Conservation (phyloP, 257 asterid genomes). For the Haberlea rhodopensis region DNA sequence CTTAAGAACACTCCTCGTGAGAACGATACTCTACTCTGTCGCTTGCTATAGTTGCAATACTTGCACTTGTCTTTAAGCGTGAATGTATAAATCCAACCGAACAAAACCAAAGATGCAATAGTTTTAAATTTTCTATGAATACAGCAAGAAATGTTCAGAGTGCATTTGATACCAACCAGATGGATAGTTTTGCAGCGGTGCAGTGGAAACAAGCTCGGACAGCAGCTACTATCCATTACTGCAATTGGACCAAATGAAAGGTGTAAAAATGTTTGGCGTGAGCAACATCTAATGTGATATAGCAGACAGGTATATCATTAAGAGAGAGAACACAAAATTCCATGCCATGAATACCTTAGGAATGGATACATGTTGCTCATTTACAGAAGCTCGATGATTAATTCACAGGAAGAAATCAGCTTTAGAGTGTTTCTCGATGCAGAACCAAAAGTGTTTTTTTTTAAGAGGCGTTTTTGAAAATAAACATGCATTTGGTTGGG, state of each 20-base stretch:
- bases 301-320: too few relatives aligned
- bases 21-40: too few relatives aligned
- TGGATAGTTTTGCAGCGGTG: conserved; percentile 89
- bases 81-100: too few relatives aligned
- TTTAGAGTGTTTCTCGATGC: neutral
- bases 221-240: conserved; percentile 58
- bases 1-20: too few relatives aligned
- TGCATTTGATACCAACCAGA: conserved; percentile 63
- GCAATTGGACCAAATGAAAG: conserved; percentile 27
- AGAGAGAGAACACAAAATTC: neutral
- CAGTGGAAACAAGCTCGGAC: conserved; percentile 67
- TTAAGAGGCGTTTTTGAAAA: too few relatives aligned
- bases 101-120: conserved; percentile 35
- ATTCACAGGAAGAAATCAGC: neutral
- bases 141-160: conserved; percentile 27
- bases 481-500: too few relatives aligned
- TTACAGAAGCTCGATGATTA: neutral
- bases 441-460: too few relatives aligned
- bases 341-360: neutral
- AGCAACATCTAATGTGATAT: neutral
- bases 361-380: neutral
- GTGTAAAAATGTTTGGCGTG: neutral
- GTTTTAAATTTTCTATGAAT: conserved; percentile 40
- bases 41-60: too few relatives aligned
- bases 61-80: too few relatives aligned